Conservation (phyloP, 2,329 filamentous ascomycete species). For the Didymellaceae sp. region DNA sequence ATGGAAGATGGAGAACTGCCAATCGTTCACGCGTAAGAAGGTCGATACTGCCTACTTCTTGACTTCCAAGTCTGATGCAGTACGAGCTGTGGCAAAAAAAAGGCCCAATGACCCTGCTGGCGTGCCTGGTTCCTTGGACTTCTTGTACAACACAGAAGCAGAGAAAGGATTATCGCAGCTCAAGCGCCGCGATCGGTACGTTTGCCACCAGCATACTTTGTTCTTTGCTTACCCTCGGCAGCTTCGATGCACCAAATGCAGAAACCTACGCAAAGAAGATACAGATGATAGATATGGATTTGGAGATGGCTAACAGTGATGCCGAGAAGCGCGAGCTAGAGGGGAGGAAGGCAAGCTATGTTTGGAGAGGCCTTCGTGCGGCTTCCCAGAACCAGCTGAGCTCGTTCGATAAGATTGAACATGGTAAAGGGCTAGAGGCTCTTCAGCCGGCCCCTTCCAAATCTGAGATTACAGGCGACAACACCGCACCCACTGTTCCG, state of each 20-base stretch:
- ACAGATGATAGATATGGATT: conserved; percentile 80
- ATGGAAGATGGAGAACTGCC: conserved; percentile 96
- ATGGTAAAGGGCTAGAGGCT: conserved; percentile 70
- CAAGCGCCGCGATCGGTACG: conserved; percentile 64
- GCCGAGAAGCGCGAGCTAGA: conserved; percentile 65
- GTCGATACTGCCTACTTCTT: conserved; percentile 73
- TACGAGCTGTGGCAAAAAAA: conserved; percentile 72
- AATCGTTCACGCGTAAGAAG: conserved; percentile 78
- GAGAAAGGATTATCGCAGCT: conserved; percentile 71
- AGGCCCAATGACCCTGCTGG: conserved; percentile 63
- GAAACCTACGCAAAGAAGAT: conserved; percentile 76
- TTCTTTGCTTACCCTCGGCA: conserved; percentile 48
- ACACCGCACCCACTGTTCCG: conserved; percentile 41
- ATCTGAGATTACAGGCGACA: conserved; percentile 43
- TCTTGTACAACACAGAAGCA: conserved; percentile 72
- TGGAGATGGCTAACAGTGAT: conserved; percentile 76
- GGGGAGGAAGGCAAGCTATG: conserved; percentile 84
- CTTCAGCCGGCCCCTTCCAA: conserved; percentile 48
- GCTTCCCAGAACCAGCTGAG: conserved; percentile 76
- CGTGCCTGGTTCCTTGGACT: conserved; percentile 56
- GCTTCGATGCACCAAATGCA: conserved; percentile 73
- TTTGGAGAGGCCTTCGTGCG: conserved; percentile 86
- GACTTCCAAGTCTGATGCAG: conserved; percentile 70
- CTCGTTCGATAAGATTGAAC: conserved; percentile 84
- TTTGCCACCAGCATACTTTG: conserved; percentile 1